Base-by-base conservation (phyloP, 345 rosid species). In the Pseudoturritis turrita region DNA sequence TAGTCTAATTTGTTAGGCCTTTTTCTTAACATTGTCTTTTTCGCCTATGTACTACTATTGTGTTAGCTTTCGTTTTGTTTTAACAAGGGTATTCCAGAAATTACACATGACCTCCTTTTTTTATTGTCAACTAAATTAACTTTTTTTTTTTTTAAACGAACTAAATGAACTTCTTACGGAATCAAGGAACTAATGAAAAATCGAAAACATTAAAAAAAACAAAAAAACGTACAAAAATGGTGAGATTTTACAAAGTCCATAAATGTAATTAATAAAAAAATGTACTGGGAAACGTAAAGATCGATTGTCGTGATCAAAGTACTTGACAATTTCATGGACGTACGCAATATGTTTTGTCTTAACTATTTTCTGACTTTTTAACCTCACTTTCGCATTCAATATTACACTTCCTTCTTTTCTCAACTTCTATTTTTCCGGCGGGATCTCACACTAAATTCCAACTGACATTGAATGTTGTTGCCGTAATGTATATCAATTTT, bases 261-360 rank as follows among this genome's bases (percentile, higher is more conserved):
- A 3, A 12, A 5, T 47, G 25, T 19, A 52, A 22, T 13, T 7
- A 10, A 41, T 12, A 8, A 21, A 69, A 23, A 57, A 7, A 6
- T 17, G 75, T 28, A 60, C 61, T 71, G 37, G 0, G n/a, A 46
- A 25, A 23, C 59, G 74, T 58, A 59, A 59, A 59, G 49, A 58
- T 46, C 13, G 66, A 58, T 18, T 8, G 75, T 71, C 69, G 25
- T 51, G 29, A 22, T 62, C 69, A 28, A 41, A 51, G 41, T 23
- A 71, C 17, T 71, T 28, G 35, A 49, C 61, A 72, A 11, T 52
- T 41, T 72, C 70, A 62, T 62, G 76, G 69, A 29, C 46, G 9
- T 22, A 71, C 62, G 62, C 45, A 51, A 29, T 62, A 17, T 19
- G n/a, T 37, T 52, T 40, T 51, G 68, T 71, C 68, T 9, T 28